These are phyloP conservation scores for Musa balbisiana DNA, from an alignment of 202 grass and related monocot genomes.

Conservation along the genomic window DNA sequence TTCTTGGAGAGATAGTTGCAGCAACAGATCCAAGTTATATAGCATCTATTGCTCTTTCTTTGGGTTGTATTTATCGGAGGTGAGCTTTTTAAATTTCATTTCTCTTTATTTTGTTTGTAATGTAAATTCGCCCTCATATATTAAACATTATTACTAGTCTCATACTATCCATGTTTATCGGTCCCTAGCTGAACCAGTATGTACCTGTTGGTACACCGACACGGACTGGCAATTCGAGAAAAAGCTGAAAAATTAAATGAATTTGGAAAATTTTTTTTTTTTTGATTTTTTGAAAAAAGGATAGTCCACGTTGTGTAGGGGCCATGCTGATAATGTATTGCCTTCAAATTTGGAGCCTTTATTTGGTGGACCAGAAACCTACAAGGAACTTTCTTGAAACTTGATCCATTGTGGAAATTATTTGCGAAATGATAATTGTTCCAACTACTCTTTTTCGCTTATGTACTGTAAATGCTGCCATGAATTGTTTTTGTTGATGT, in stretches of 20 bases:
- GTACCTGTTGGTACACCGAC: too few species aligned
- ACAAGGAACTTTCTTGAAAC: background rate
- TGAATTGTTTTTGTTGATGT: background rate
- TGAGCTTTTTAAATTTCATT: background rate
- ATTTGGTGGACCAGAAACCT: background rate
- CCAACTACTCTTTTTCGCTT: background rate
- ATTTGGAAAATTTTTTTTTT: too few species aligned
- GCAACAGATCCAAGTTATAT: constrained; percentile 63
- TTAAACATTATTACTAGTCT: too few species aligned
- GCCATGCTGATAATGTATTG: too few species aligned
- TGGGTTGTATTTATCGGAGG: constrained; percentile 91
- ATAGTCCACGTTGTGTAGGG: background rate
- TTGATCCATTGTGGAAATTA: background rate
- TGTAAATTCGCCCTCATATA: background rate
- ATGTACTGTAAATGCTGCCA: background rate
- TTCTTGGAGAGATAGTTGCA: constrained; percentile 77
- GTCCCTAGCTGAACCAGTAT: too few species aligned
- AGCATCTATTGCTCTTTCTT: constrained; percentile 68
- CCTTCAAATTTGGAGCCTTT: background rate
- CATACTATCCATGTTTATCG: too few species aligned
- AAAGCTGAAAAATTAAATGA: too few species aligned
- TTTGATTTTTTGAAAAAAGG: too few species aligned
- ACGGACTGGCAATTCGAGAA: too few species aligned
- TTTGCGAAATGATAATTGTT: background rate
- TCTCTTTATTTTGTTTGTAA: background rate